Evolutionary conservation across 2,329 filamentous ascomycete species (phyloP), one percentile per base, ranked within the genome.

Genomic region (Penicillium sp.): DNA sequence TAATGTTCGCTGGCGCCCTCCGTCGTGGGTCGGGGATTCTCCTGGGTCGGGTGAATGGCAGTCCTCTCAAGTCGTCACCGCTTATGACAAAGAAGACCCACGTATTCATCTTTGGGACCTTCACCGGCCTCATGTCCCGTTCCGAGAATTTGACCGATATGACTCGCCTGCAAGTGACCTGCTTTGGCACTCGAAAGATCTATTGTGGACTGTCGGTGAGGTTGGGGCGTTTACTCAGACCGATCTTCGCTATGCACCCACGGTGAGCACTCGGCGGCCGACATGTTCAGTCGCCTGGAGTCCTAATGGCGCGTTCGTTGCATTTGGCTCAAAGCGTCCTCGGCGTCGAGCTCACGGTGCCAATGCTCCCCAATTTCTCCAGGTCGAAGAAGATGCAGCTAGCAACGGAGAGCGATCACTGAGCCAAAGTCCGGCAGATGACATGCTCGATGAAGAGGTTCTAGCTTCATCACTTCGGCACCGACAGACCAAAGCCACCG

Each of bases 101-200:
- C 75, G 82, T 33, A 75, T 87, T 52, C 86, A 88, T 64, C 72
- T 88, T 3, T 88, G 86, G 86, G 86, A 88, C 69, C 80, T 88
- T 61, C 81, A 84, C 37, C 79, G 86, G 33, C 84, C 85, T 6
- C 77, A 81, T 63, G 72, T 88, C n/a, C 86, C 86, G 1, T 86
- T 84, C 64, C 79, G 83, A 43, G 85, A 87, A 65, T 79, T 88
- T 60, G 78, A 81, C 66, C 80, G 80, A 54, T 84, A 85, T 64
- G 74, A 79, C 48, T 79, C 77, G 5, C 78, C 82, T 16, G 80
- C 84, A 21, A 81, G 83, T 24, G 86, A 87, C 63, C 74, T 88
- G 69, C 76, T 88, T 16, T 88, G 80, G 86, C 84, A 84, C 64
- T 86, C 84, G 50, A 83, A 85, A 70, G 84, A 87, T 68, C 74